These are phyloP conservation scores for Cyberlindnera galapagoensis DNA, from an alignment of 805 yeast genomes.

Conservation along the genomic window DNA sequence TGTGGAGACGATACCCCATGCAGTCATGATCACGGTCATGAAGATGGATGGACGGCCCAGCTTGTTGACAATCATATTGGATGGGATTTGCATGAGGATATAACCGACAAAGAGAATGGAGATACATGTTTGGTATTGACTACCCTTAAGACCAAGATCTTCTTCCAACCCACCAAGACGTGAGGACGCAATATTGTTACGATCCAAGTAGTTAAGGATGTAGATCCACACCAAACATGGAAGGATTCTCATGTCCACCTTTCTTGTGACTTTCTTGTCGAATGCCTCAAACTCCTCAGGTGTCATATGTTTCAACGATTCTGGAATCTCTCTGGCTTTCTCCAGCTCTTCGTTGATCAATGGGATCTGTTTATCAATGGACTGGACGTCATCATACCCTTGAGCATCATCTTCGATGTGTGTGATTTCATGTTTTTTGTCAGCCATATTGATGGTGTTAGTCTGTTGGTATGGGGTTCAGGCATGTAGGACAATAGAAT, in stretches of 20 bases:
- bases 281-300: slow-evolving; percentile 38
- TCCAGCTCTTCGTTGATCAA: slow-evolving; percentile 10
- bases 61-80: slow-evolving; percentile 35
- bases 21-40: slow-evolving; percentile 40
- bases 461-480: no score
- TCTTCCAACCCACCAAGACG: slow-evolving; percentile 43
- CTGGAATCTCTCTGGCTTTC: slow-evolving; percentile 17
- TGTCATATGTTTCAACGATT: slow-evolving; percentile 15
- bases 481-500: no score
- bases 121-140: slow-evolving; percentile 43
- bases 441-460: no score
- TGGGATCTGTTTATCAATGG: slow-evolving; percentile 1
- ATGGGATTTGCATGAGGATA: slow-evolving; percentile 45
- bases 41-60: slow-evolving; percentile 45
- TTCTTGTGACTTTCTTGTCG: slow-evolving; percentile 38
- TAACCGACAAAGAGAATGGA: slow-evolving; percentile 48
- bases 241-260: slow-evolving; percentile 42
- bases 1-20: slow-evolving; percentile 40
- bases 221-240: slow-evolving; percentile 46
- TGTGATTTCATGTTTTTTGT: neutral
- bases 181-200: slow-evolving; percentile 45
- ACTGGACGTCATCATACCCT: no score
- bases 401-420: slow-evolving; percentile 1
- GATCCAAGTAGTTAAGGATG: slow-evolving; percentile 44
- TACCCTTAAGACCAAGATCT: slow-evolving; percentile 36